phyloP scores from a whole-genome alignment of 805 yeast species.

The Candida qinlingensis region DNA sequence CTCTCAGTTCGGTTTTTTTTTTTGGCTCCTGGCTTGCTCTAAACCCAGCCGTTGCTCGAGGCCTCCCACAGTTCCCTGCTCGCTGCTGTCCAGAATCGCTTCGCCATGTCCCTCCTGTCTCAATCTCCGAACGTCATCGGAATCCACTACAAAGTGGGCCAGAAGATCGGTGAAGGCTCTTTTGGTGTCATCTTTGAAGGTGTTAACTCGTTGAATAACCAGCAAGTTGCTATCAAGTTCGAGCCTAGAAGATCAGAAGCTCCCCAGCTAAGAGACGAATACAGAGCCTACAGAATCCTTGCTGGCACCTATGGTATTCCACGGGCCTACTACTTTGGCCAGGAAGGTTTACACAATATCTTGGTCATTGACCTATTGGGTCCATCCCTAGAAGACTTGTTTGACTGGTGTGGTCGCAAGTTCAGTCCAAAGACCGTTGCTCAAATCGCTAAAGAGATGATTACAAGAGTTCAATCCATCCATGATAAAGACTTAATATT shows the following conservation, averaged over 20 bases:
- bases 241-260: constrained; percentile 97
- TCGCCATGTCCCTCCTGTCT: constrained; percentile 2
- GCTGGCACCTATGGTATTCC: constrained; percentile 85
- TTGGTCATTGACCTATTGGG: constrained; percentile 92
- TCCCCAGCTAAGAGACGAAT: constrained; percentile 95
- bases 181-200: constrained; percentile 98
- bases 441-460: constrained; percentile 94
- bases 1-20: background rate
- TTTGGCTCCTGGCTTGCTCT: background rate
- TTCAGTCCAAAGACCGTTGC: constrained; percentile 86
- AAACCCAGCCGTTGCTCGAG: background rate
- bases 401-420: constrained; percentile 96
- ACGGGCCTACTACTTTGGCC: constrained; percentile 96
- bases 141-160: constrained; percentile 92
- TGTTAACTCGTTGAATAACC: constrained; percentile 82
- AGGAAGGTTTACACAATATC: constrained; percentile 94
- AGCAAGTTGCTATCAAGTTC: constrained; percentile 93
- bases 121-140: constrained; percentile 54
- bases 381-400: constrained; percentile 91
- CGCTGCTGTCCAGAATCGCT: background rate
- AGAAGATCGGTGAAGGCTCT: constrained; percentile 97
- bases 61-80: constrained; percentile 1
- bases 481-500: constrained; percentile 90
- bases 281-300: constrained; percentile 86
- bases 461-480: constrained; percentile 74